Evolutionary conservation across 768 basidiomycete genomes (phyloP).

Genomic region (Tubosaeta brunneosetosa): DNA sequence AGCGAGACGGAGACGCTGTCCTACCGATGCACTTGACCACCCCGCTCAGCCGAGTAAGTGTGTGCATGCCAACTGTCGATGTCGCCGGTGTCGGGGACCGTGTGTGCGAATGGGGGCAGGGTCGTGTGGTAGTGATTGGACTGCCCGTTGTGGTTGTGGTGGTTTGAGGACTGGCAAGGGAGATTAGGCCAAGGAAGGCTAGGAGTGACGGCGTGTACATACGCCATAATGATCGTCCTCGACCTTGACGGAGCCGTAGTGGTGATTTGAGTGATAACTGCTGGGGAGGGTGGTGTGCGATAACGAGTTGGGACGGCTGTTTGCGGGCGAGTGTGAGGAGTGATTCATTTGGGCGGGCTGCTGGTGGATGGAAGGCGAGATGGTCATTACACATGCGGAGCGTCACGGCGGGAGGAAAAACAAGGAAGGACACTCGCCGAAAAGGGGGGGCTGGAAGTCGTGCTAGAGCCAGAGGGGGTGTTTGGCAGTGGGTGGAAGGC

Average conservation of each 20-base stretch:
- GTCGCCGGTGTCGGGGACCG: conserved; percentile 34
- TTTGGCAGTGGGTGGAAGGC: conserved; percentile 61
- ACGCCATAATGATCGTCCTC: conserved; percentile 63
- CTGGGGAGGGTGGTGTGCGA: conserved; percentile 37
- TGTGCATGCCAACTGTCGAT: conserved; percentile 57
- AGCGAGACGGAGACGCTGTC: background rate
- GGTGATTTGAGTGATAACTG: conserved; percentile 44
- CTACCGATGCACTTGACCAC: conserved; percentile 57
- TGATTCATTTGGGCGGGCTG: conserved; percentile 69
- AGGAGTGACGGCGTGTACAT: conserved; percentile 20
- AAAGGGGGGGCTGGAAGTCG: conserved; percentile 75
- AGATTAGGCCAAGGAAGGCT: conserved; percentile 3
- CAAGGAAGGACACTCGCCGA: conserved; percentile 72
- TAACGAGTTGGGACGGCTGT: conserved; percentile 42
- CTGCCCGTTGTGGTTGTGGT: conserved; percentile 31
- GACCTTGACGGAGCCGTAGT: conserved; percentile 57
- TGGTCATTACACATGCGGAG: conserved; percentile 54
- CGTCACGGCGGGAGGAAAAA: conserved; percentile 24
- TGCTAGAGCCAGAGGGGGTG: conserved; percentile 68
- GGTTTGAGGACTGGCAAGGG: conserved; percentile 27
- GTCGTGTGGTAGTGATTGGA: conserved; percentile 40
- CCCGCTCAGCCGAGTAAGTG: conserved; percentile 57
- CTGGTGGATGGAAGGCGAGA: conserved; percentile 37
- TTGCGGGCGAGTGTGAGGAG: conserved; percentile 45
- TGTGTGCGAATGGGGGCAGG: conserved; percentile 46